Percentiles rank a stretch among this genome's conserved stretches.
Evolutionary conservation across 768 basidiomycete species (phyloP).

Genomic region (Collybia nuda): DNA sequence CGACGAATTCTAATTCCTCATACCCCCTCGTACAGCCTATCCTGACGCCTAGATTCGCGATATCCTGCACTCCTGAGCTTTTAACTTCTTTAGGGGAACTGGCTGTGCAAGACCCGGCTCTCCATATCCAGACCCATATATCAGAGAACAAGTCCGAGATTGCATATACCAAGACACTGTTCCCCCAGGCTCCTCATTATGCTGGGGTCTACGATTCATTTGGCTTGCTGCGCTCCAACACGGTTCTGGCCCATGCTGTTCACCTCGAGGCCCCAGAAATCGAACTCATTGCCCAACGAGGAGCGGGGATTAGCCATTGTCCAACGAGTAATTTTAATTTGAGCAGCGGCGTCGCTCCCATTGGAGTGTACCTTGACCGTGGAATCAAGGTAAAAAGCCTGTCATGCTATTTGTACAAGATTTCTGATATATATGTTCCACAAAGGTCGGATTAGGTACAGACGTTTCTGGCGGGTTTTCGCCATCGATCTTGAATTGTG

Average conservation of each 20-base stretch:
- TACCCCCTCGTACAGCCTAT: constrained; percentile 80
- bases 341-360: constrained; percentile 78
- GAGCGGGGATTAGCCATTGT: constrained; percentile 87
- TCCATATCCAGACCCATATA: constrained; percentile 92
- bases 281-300: constrained; percentile 59
- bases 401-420: not conserved
- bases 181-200: constrained; percentile 66
- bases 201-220: constrained; percentile 80
- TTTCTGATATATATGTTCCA: not conserved
- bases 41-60: constrained; percentile 95
- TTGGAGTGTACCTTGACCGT: constrained; percentile 76
- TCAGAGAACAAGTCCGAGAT: constrained; percentile 83
- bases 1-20: constrained; percentile 19
- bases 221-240: constrained; percentile 74
- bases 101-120: constrained; percentile 52
- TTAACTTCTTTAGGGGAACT: constrained; percentile 61
- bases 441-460: constrained; percentile 92
- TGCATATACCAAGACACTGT: constrained; percentile 60
- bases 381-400: constrained; percentile 75
- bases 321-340: constrained; percentile 94
- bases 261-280: constrained; percentile 77
- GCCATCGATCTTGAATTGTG: constrained; percentile 72
- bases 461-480: constrained; percentile 89
- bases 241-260: constrained; percentile 87
- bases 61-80: constrained; percentile 78